These are phyloP conservation scores for Diphasiastrum complanatum DNA, from an alignment of 83 land plant genomes.

Conservation along the genomic window DNA sequence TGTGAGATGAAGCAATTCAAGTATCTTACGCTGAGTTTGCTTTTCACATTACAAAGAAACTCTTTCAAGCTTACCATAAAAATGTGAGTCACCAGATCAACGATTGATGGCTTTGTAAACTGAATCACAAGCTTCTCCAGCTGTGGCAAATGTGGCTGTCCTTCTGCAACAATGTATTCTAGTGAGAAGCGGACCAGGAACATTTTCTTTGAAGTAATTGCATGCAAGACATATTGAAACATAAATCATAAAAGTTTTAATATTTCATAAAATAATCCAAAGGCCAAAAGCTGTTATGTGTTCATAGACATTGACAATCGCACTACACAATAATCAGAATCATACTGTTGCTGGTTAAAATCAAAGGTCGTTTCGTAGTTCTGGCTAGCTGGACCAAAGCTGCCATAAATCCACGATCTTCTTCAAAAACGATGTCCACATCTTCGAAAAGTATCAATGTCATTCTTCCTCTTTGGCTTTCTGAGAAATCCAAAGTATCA, in stretches of 20 bases:
- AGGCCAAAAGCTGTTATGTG: background rate
- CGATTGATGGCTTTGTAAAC: constrained; percentile 17
- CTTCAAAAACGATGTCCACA: constrained; percentile 30
- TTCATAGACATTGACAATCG: too few relatives aligned
- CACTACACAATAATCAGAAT: too few relatives aligned
- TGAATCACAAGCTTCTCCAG: constrained; percentile 10
- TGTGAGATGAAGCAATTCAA: too few relatives aligned
- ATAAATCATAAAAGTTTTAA: background rate
- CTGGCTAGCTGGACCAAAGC: constrained; percentile 26
- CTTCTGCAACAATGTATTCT: constrained; percentile 9
- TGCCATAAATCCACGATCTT: constrained; percentile 27
- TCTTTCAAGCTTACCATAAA: constrained; percentile 21
- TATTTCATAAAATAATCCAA: background rate
- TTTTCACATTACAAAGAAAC: too few relatives aligned
- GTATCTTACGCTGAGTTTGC: too few relatives aligned
- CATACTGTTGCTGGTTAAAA: constrained; percentile 36
- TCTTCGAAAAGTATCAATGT: constrained; percentile 33
- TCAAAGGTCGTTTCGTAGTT: constrained; percentile 30
- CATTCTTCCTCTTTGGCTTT: too few relatives aligned
- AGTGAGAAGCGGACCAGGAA: background rate
- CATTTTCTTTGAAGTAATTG: background rate
- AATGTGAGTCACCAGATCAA: constrained; percentile 24
- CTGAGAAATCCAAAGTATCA: too few relatives aligned
- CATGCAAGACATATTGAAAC: background rate
- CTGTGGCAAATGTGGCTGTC: constrained; percentile 26